phyloP scores from a whole-genome alignment of 177 flowering plant species.

The Telopea speciosissima region DNA sequence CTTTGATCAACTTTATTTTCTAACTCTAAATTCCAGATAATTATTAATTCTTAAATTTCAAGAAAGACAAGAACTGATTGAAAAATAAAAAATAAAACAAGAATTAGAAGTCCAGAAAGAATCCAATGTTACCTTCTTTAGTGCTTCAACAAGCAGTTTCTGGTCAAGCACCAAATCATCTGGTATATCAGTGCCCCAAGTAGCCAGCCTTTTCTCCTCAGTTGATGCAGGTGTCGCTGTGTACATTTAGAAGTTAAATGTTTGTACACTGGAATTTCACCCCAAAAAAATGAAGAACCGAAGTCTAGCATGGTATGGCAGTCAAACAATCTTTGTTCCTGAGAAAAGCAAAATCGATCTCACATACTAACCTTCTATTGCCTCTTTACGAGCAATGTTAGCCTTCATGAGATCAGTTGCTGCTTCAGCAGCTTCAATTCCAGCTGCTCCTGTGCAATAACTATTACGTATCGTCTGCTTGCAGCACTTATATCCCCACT shows the following conservation, averaged over 20 bases:
- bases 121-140: constrained; percentile 52
- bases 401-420: constrained; percentile 52
- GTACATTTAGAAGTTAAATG: background rate
- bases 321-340: background rate
- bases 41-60: background rate
- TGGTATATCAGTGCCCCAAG: constrained; percentile 89
- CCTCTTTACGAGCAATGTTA: constrained; percentile 32
- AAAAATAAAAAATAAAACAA: background rate
- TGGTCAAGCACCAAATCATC: constrained; percentile 74
- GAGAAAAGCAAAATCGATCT: background rate
- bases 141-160: constrained; percentile 60
- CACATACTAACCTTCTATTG: background rate
- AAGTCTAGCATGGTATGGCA: background rate
- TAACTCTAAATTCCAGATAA: background rate
- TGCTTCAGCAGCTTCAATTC: constrained; percentile 71
- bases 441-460: constrained; percentile 67
- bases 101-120: background rate
- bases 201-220: constrained; percentile 66
- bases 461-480: constrained; percentile 52
- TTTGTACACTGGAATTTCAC: too few relatives aligned
- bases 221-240: constrained; percentile 46
- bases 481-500: constrained; percentile 75
- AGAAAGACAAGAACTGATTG: too few relatives aligned
- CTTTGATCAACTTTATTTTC: too few relatives aligned
- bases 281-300: too few relatives aligned